Evolutionary conservation across 768 basidiomycete species (phyloP), one percentile per base, ranked within the genome.

Genomic region (Roridomyces roridus): DNA sequence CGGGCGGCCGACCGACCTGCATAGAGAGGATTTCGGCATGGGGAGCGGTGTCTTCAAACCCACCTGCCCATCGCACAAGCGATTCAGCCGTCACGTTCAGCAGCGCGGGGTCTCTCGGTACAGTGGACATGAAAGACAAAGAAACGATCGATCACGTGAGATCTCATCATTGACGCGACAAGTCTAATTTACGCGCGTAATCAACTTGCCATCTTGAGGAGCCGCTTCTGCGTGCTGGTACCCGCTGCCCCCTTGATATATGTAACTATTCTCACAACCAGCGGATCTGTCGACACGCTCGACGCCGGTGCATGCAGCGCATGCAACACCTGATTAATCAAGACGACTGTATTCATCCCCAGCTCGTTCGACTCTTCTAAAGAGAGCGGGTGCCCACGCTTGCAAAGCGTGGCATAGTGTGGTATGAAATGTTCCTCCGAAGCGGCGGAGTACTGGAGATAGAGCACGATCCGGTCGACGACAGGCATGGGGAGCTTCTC

Each of bases 381-480:
- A 1, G 72, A 70, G 3, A 84, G 73, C 0, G 80, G 73, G 0
- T 67, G 72, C 0, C 68, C 67, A 12, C 81, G 76, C 1, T 63
- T 65, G 35, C 80, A 78, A 0, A 86, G 64, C 0, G 68, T 57
- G 2, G 73, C 66, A 43, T 83, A 86, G 0, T 79, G 72, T 0
- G 78, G 77, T 4, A 80, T 60, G 2, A 85, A 68, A 2, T 80
- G 60, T 1, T 71, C 68, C 5, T 65, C 62, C 44, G 77, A 66
- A 35, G 85, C 70, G 0, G 70, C 70, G 0, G 70, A 55, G 59
- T 77, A 74, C 24, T 64, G 49, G 29, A 79, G 78, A 48, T 86
- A 85, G 0, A 80, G 68, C 0, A 69, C 65, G 45, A 90, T 82
- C 26, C 85, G 84, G 2, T 84, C 77, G 0, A 88, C 75, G 2